These are phyloP conservation scores for Chaetomium strumarium DNA, from an alignment of 2,329 filamentous ascomycete genomes.

Conservation along the genomic window DNA sequence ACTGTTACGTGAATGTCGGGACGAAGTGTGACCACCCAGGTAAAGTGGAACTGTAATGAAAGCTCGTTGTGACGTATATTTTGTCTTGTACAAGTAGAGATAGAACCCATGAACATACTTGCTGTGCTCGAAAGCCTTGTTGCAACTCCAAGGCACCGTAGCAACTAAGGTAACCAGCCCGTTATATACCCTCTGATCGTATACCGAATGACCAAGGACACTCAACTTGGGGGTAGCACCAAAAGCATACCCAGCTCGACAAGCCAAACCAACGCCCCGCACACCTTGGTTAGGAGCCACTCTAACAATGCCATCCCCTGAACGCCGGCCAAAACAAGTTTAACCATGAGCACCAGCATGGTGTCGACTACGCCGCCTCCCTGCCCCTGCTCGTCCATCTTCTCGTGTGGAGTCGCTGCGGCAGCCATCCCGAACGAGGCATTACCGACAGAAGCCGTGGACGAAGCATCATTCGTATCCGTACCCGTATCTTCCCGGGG, in stretches of 20 bases:
- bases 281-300: constrained; percentile 22
- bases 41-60: too few species aligned
- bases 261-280: constrained; percentile 9
- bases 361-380: constrained; percentile 19
- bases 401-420: not conserved
- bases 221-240: constrained; percentile 11
- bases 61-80: not conserved
- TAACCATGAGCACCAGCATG: constrained; percentile 22
- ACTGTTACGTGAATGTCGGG: too few species aligned
- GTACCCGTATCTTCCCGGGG: constrained; percentile 1
- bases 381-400: not conserved
- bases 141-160: not conserved
- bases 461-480: not conserved
- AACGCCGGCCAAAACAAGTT: constrained; percentile 22
- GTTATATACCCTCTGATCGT: not conserved
- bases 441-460: not conserved
- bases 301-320: constrained; percentile 17
- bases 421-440: not conserved
- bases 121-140: not conserved
- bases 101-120: not conserved
- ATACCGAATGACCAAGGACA: not conserved
- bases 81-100: not conserved
- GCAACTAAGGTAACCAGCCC: not conserved
- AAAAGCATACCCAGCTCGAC: constrained; percentile 16
- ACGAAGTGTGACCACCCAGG: too few species aligned